Base-by-base conservation (phyloP, 169 alveolate species). In the Blepharisma undulans region DNA sequence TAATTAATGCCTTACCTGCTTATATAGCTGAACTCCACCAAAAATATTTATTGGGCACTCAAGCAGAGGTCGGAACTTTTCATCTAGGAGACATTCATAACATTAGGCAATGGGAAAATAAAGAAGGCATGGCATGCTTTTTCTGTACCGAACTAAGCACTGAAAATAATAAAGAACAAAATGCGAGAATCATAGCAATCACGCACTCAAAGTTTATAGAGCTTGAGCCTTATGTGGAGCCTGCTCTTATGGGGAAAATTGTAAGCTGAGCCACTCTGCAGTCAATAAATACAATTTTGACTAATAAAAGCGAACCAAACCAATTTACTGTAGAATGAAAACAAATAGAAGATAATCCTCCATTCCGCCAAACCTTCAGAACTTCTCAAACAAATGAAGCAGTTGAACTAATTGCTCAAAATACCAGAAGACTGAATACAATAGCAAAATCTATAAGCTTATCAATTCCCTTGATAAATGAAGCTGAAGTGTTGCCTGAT, bases 1-100 rank as follows among this genome's bases (percentile, higher is more conserved):
- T 93, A 84, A 89, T 93, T 14, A 59, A 27, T 61, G 74, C 77
- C 33, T 32, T 93, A 61, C 95, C 95, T 66, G 84, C 91, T 72
- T 93, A 91, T 81, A 30, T 93, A 16, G 72, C 72, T 29, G 85
- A 91, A 29, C 76, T 74, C 92, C 82, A 72, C 48, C 78, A 80
- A 30, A 71, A 60, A 81, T 74, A 84, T 61, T 33, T 88, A 29
- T 86, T 76, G 12, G 85, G 33, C 21, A 36, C 33, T 27, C 32
- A 22, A 60, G 7, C 27, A 6, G 92, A 88, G 6, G 59, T 74
- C 22, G 92, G 92, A 4, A 76, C 74, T 30, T 88, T 88, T 18
- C 87, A 88, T 19, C 33, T 88, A n/a, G 76, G 76, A 76, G 25
- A 29, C 21, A 6, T 25, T 29, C 72, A 29, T 36, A n/a, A 8